Percentiles rank a stretch among this genome's conserved stretches.
These are phyloP conservation scores for Westerdykella sp. DNA, from an alignment of 2,329 filamentous ascomycete genomes.

Conservation along the genomic window DNA sequence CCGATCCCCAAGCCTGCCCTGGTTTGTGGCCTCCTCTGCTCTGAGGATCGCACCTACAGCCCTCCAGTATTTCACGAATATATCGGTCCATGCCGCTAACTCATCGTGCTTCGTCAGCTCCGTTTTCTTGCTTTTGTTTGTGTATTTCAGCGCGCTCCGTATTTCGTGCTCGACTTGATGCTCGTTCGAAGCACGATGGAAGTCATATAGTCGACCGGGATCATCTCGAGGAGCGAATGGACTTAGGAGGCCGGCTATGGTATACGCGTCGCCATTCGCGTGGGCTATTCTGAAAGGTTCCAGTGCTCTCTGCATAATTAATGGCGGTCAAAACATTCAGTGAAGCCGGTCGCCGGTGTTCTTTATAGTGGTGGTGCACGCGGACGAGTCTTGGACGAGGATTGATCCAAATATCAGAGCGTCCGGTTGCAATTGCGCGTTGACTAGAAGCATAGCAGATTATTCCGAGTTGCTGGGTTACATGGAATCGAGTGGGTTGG, in stretches of 20 bases:
- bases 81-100: slow-evolving; percentile 74
- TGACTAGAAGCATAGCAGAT: too few relatives aligned
- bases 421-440: too few relatives aligned
- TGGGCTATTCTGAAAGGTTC: slow-evolving; percentile 67
- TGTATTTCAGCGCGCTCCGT: slow-evolving; percentile 61
- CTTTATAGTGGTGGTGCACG: too few relatives aligned
- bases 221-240: slow-evolving; percentile 60
- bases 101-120: slow-evolving; percentile 58
- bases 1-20: slow-evolving; percentile 40
- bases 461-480: not conserved
- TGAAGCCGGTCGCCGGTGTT: too few relatives aligned
- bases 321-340: too few relatives aligned
- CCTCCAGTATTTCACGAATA: slow-evolving; percentile 80
- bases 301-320: slow-evolving; percentile 65
- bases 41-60: slow-evolving; percentile 67
- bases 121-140: slow-evolving; percentile 43
- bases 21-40: slow-evolving; percentile 51
- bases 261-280: slow-evolving; percentile 59
- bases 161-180: slow-evolving; percentile 63
- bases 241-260: slow-evolving; percentile 66
- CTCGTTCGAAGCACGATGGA: slow-evolving; percentile 65
- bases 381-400: too few relatives aligned
- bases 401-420: too few relatives aligned
- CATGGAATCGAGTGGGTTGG: too few relatives aligned
- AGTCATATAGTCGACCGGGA: slow-evolving; percentile 59